Base-by-base conservation (phyloP, 345 rosid species). In the Carallia brachiata region DNA sequence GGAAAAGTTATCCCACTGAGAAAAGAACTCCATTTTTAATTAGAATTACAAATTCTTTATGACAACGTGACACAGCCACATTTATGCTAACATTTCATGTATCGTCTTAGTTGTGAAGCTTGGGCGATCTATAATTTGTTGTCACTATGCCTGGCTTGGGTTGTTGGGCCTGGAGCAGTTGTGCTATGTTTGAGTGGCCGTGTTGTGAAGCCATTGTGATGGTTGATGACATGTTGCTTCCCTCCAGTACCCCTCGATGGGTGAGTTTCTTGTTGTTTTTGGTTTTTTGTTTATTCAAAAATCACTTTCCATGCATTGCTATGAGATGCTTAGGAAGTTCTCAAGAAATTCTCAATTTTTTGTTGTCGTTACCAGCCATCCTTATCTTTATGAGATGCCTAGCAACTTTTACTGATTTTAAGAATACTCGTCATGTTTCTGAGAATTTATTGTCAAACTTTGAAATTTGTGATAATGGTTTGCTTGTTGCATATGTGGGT, bases 141-240 rank as follows among this genome's bases (percentile, higher is more conserved):
- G 13, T 55, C 59, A 55, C 19, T 55, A 28, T 55, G 59, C 59
- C 30, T 55, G 59, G 59, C 59, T 9, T 55, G 59, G 59, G 59
- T 55, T 9, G 59, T 30, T 55, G 59, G 59, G 30, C 59, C 59
- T 8, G 59, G 59, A 55, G 59, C 59, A 55, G 59, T 55, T 9
- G 59, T 55, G 59, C 30, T 55, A 28, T n/a, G 59, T 55, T 23
- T 55, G 59, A 55, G 31, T 2, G 59, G 59, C 4, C 59, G 59
- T 12, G 59, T 55, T 23, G 3, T 55, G 59, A 55, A 55, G 59
- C 59, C 59, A 55, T 55, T 30, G 0, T 55, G 59, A 30, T 55
- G 59, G 30, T 28, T 55, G 31, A 55, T 55, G 59, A 55, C 59
- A 23, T 55, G 59, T 55, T 55, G 59, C 59, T 23, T 55, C 30